Percentiles rank a stretch among this genome's conserved stretches.
Evolutionary conservation across 2,329 filamentous ascomycete species (phyloP).

Genomic region (Beauveria sp.): DNA sequence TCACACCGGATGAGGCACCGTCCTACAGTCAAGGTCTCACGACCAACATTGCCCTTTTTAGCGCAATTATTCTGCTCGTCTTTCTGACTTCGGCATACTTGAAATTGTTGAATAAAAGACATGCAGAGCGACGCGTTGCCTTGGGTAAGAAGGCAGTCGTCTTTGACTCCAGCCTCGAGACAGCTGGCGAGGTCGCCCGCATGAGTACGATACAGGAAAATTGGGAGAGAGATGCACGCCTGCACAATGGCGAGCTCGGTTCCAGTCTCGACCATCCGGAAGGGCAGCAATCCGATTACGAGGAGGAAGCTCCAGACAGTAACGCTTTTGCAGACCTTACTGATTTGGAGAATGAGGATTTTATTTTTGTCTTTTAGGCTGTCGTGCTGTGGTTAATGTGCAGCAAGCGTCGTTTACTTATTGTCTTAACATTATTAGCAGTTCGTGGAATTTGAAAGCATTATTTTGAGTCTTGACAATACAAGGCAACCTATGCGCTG

Average conservation of each 20-base stretch:
- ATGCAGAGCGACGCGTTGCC: conserved; percentile 44
- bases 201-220: conserved; percentile 23
- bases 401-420: neutral
- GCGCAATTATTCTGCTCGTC: conserved; percentile 47
- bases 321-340: conserved; percentile 42
- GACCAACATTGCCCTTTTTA: conserved; percentile 54
- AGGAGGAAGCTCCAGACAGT: conserved; percentile 12
- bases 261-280: neutral
- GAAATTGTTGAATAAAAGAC: conserved; percentile 43
- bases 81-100: conserved; percentile 37
- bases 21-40: conserved; percentile 43
- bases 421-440: conserved; percentile 19
- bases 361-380: conserved; percentile 45
- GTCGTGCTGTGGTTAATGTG: no score
- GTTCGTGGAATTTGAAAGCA: neutral
- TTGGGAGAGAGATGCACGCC: neutral
- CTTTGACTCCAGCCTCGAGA: conserved; percentile 52
- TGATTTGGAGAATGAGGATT: conserved; percentile 56
- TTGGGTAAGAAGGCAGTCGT: conserved; percentile 53
- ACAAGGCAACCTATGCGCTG: no score
- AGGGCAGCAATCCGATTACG: conserved; percentile 7
- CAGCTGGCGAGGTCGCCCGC: conserved; percentile 33
- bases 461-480: neutral
- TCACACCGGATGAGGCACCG: conserved; percentile 42
- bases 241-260: conserved; percentile 3